Evolutionary conservation across 2,329 filamentous ascomycete genomes (phyloP).

Genomic region (Phyllosticta capitalensis): DNA sequence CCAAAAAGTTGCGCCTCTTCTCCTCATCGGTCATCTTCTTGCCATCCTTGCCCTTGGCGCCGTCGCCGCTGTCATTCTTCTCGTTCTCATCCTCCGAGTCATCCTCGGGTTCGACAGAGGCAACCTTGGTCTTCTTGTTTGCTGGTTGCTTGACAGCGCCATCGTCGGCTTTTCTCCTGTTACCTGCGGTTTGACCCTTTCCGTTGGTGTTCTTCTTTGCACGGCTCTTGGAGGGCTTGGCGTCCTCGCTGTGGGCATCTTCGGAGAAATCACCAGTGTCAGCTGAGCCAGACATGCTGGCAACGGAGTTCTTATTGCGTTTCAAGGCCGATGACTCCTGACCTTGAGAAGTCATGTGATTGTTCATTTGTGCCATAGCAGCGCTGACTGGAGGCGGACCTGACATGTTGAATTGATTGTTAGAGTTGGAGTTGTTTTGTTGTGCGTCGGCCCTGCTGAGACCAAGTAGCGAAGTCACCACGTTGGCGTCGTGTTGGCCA

Average conservation of each 20-base stretch:
- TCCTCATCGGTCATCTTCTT: constrained; percentile 98
- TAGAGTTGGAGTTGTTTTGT: constrained; percentile 28
- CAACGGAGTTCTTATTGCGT: constrained; percentile 39
- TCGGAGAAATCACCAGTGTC: constrained; percentile 61
- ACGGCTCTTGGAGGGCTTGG: constrained; percentile 51
- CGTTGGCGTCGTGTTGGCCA: constrained; percentile 75
- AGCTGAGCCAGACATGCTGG: constrained; percentile 47
- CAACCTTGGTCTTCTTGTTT: constrained; percentile 65
- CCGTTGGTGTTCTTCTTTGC: constrained; percentile 25
- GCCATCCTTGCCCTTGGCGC: constrained; percentile 39
- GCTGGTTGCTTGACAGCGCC: constrained; percentile 53
- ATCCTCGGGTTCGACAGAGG: constrained; percentile 38
- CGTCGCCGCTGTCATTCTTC: constrained; percentile 23
- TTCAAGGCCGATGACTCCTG: constrained; percentile 39
- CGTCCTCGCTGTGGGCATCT: constrained; percentile 53
- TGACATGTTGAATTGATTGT: constrained; percentile 42
- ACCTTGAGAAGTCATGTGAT: constrained; percentile 29
- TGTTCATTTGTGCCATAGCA: constrained; percentile 37
- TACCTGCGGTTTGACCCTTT: constrained; percentile 24
- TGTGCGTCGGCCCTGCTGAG: constrained; percentile 9
- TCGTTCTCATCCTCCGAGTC: constrained; percentile 37
- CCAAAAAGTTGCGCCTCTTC: constrained; percentile 95
- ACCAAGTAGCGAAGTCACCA: constrained; percentile 10
- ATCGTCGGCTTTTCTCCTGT: constrained; percentile 69
- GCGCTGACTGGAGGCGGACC: constrained; percentile 26